Conservation (phyloP, 2,329 filamentous ascomycete genomes). For the Magnaporthiopsis incrustans region DNA sequence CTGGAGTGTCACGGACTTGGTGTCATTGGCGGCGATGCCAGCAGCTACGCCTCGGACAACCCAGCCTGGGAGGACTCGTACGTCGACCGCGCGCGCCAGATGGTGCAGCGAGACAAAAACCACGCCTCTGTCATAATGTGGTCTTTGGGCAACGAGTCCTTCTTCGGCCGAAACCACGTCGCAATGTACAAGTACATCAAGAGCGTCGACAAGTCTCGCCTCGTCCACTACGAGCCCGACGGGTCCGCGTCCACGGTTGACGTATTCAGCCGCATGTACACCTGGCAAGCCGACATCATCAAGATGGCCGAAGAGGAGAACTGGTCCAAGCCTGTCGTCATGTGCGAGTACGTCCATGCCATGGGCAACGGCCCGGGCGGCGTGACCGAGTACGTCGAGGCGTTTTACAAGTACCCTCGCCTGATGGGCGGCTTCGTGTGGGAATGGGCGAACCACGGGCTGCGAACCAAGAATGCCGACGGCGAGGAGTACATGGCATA, state of each 20-base stretch:
- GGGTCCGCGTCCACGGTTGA: slow-evolving; percentile 46
- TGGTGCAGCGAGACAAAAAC: slow-evolving; percentile 57
- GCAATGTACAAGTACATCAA: slow-evolving; percentile 57
- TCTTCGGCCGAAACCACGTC: slow-evolving; percentile 55
- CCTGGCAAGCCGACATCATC: slow-evolving; percentile 32
- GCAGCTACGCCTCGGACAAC: slow-evolving; percentile 47
- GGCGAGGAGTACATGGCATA: slow-evolving; percentile 42
- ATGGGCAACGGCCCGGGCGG: slow-evolving; percentile 64
- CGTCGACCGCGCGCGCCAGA: slow-evolving; percentile 53
- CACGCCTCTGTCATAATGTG: slow-evolving; percentile 58
- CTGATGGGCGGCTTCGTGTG: slow-evolving; percentile 57
- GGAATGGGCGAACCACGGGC: slow-evolving; percentile 49
- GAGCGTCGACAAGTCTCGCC: slow-evolving; percentile 42
- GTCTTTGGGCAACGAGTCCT: slow-evolving; percentile 61
- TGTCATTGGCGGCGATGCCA: slow-evolving; percentile 26
- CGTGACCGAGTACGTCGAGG: slow-evolving; percentile 55
- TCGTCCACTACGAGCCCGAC: slow-evolving; percentile 56
- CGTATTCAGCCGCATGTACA: slow-evolving; percentile 57
- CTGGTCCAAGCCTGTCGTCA: slow-evolving; percentile 42
- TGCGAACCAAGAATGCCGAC: slow-evolving; percentile 33
- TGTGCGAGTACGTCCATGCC: slow-evolving; percentile 44
- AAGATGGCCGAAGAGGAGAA: slow-evolving; percentile 26
- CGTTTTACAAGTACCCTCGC: slow-evolving; percentile 47
- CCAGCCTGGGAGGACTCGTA: slow-evolving; percentile 52
- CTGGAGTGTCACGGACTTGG: slow-evolving; percentile 41